phyloP scores from a whole-genome alignment of 306 rosid species.

The Cicer bijugum region DNA sequence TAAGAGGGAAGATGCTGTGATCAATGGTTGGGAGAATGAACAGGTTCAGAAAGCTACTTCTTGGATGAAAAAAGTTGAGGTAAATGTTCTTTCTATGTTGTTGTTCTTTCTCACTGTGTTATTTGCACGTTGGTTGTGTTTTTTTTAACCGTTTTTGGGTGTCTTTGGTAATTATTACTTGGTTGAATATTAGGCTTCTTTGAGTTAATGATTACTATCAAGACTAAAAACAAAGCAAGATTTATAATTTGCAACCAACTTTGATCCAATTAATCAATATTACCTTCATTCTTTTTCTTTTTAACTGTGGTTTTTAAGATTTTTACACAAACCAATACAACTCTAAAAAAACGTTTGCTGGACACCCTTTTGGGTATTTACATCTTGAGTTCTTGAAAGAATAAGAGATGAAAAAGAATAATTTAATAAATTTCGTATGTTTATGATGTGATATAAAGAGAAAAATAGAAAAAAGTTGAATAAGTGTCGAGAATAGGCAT shows the following conservation, averaged over 20 bases:
- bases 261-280: constrained; percentile 19
- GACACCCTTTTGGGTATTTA: too few relatives aligned
- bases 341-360: too few relatives aligned
- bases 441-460: too few relatives aligned
- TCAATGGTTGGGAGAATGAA: constrained; percentile 81
- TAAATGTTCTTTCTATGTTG: constrained; percentile 8
- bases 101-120: background rate
- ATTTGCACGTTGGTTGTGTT: background rate
- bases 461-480: too few relatives aligned
- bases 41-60: constrained; percentile 81
- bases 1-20: constrained; percentile 89
- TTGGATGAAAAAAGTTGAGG: constrained; percentile 95
- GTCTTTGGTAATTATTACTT: background rate
- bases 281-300: too few relatives aligned
- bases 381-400: too few relatives aligned
- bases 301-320: too few relatives aligned
- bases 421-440: too few relatives aligned
- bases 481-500: too few relatives aligned
- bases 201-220: constrained; percentile 35
- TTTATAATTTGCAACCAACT: constrained; percentile 8
- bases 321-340: too few relatives aligned
- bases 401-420: too few relatives aligned
- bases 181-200: constrained; percentile 18
- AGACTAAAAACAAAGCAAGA: constrained; percentile 10
- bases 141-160: background rate